A percentile compares a stretch with the other conserved stretches of the same genome.
phyloP scores from a whole-genome alignment of 495 filamentous ascomycete genomes.

The Haplographium delicatum region DNA sequence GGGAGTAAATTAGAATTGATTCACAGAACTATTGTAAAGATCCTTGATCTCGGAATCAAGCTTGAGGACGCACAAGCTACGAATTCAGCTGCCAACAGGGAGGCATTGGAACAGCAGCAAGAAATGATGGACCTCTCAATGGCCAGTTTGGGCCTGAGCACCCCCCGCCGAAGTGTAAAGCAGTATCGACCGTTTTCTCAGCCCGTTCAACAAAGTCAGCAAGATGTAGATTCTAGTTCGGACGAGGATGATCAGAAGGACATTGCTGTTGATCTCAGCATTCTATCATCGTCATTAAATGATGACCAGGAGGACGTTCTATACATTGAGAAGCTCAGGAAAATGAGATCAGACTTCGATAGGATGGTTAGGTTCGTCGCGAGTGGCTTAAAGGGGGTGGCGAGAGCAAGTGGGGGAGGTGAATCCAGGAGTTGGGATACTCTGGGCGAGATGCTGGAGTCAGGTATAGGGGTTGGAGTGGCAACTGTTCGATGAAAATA shows the following conservation, averaged over 20 bases:
- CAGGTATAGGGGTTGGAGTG: slow-evolving; percentile 30
- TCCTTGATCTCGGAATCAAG: slow-evolving; percentile 53
- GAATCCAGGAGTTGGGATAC: slow-evolving; percentile 46
- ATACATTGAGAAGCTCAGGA: slow-evolving; percentile 35
- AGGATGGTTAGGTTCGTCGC: slow-evolving; percentile 48
- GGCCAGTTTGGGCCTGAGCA: slow-evolving; percentile 29
- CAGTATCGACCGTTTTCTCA: slow-evolving; percentile 22
- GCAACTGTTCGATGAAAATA: neutral
- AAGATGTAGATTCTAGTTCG: slow-evolving; percentile 11
- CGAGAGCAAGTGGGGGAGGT: slow-evolving; percentile 50
- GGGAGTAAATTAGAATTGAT: slow-evolving; percentile 58
- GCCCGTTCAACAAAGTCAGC: neutral
- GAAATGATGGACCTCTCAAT: slow-evolving; percentile 27
- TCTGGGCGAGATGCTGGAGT: slow-evolving; percentile 54
- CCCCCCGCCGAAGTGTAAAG: slow-evolving; percentile 28
- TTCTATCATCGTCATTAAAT: slow-evolving; percentile 28
- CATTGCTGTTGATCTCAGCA: slow-evolving; percentile 34
- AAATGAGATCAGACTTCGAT: slow-evolving; percentile 44
- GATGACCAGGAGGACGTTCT: slow-evolving; percentile 28
- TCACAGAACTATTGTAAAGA: slow-evolving; percentile 56
- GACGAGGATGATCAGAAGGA: slow-evolving; percentile 32
- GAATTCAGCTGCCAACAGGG: slow-evolving; percentile 25
- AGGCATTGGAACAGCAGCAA: slow-evolving; percentile 30
- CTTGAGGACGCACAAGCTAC: slow-evolving; percentile 41
- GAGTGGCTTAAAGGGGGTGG: slow-evolving; percentile 49